Evolutionary conservation across 1,284 basidiomycete species (phyloP), one percentile per base, ranked within the genome.

Genomic region (Meira nashicola): DNA sequence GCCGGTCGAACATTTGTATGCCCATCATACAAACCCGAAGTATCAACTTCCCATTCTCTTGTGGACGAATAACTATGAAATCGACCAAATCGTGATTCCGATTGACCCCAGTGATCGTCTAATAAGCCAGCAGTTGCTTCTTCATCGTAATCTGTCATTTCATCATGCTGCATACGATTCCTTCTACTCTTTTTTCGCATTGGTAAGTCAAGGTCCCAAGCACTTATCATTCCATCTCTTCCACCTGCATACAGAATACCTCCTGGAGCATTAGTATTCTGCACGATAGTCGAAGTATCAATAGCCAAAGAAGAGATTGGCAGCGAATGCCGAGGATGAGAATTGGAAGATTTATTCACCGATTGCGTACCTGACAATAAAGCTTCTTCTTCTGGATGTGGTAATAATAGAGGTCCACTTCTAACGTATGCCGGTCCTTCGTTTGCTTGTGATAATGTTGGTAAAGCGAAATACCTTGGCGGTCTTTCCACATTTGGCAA

Each of bases 181-280:
- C 7, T 21, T 12, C 12, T 21, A 5, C 21, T 48, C 8, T 54
- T 54, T 62, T 80, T 73, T 41, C 71, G 80, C 82, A 87, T 86
- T 1, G 85, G 82, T 11, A 95, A 80, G 7, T 84, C 85, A 12
- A 97, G 82, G 76, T 98, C 92, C 92, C 93, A 97, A 2, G 88
- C 85, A 46, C 91, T 88, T 39, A 97, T 83, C 39, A 94, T 83
- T 0, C 95, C 94, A 80, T 98, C 94, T 54, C 92, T 82, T 10
- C 92, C 93, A 28, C 89, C 93, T 0, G 91, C 88, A 59, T 97
- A 97, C 9, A 98, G 81, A 52, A 98, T 94, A 1, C 95, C 94
- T 65, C 88, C 86, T 0, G 94, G 93, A 0, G 58, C 54, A n/a
- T 53, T 17, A 19, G 38, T 46, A 33, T 33, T 33, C 8, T 33